A percentile compares a stretch with the other conserved stretches of the same genome.
These are phyloP conservation scores for Syncephalastrum sp. DNA, from an alignment of 371 early-diverging fungal genomes.

Conservation along the genomic window DNA sequence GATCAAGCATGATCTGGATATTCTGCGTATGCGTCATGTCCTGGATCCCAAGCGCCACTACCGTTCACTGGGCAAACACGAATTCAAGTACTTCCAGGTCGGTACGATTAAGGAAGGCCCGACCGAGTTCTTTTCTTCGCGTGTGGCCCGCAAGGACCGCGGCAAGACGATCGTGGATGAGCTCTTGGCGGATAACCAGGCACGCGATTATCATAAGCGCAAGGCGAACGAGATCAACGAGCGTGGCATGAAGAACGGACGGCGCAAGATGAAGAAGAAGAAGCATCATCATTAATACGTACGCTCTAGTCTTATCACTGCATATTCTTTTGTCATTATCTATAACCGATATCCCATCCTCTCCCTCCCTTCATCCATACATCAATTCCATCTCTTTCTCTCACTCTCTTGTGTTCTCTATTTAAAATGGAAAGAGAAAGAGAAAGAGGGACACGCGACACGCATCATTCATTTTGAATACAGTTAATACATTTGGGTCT, in stretches of 20 bases:
- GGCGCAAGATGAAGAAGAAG: constrained; percentile 51
- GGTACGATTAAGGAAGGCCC: constrained; percentile 91
- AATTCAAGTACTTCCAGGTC: constrained; percentile 90
- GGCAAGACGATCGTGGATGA: constrained; percentile 85
- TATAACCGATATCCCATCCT: too few species aligned
- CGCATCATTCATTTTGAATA: too few species aligned
- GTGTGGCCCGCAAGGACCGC: constrained; percentile 85
- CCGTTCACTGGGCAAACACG: constrained; percentile 72
- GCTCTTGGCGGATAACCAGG: constrained; percentile 74
- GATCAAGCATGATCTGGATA: constrained; percentile 83
- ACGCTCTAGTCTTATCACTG: too few species aligned
- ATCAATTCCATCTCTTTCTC: too few species aligned
- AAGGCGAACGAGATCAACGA: constrained; percentile 80
- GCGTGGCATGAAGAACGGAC: constrained; percentile 59
- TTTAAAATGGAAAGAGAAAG: too few species aligned
- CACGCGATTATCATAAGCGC: constrained; percentile 80
- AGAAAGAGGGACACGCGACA: too few species aligned
- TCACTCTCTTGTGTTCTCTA: too few species aligned
- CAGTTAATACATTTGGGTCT: too few species aligned
- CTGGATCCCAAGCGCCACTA: constrained; percentile 93
- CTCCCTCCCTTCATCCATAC: too few species aligned
- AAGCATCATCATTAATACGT: too few species aligned
- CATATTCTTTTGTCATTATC: too few species aligned
- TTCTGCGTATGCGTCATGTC: constrained; percentile 84
- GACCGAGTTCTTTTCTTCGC: constrained; percentile 83